Evolutionary conservation across 805 yeast species (phyloP), one percentile per base, ranked within the genome.

Genomic region (Saccharomycopsis fermentans): DNA sequence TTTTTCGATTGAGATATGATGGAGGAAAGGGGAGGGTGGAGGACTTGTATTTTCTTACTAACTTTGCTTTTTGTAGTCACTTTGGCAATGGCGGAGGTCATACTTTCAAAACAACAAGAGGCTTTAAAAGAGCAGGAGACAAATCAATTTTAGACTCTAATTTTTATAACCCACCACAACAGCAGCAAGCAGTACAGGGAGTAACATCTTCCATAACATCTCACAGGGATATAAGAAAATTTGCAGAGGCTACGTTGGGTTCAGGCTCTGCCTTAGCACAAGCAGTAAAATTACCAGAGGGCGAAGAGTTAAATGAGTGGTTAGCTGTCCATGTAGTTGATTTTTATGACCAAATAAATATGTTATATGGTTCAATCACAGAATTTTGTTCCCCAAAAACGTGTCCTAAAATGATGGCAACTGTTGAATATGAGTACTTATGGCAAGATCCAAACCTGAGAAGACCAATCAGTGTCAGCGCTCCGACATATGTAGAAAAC

Each of bases 371-470:
- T 9, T 83, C 97, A 3, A 87, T 94, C 63, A 92, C 98, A 1
- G 96, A 90, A 72, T 91, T 94, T 68, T 94, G 99, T 70, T 90
- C 97, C 0, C 97, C 98, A 2, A 71, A 75, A n/a, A 80, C 95
- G 2, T 94, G 99, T 70, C 98, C 99, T 1, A 76, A 94, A 59
- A 94, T 94, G 99, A 91, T 88, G 59, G 99, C 99, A 21, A 92
- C 98, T 0, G 94, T 86, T 62, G 97, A 91, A 73, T 92, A 90
- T 69, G 99, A 94, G 71, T 94, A 94, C 68, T 77, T 94, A 60
- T 94, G 99, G 99, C 96, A 92, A 69, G 96, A 91, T 66, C 77
- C 87, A 8, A 48, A 47, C 29, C 74, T 81, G 48, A 71, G 74
- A 59, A 82, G 85, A 61, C 98, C 99, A 0, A 81, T 88, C 8